A percentile compares a stretch with the other conserved stretches of the same genome.
phyloP scores from a whole-genome alignment of 148 eudicot species.

The Camellia sinensis region DNA sequence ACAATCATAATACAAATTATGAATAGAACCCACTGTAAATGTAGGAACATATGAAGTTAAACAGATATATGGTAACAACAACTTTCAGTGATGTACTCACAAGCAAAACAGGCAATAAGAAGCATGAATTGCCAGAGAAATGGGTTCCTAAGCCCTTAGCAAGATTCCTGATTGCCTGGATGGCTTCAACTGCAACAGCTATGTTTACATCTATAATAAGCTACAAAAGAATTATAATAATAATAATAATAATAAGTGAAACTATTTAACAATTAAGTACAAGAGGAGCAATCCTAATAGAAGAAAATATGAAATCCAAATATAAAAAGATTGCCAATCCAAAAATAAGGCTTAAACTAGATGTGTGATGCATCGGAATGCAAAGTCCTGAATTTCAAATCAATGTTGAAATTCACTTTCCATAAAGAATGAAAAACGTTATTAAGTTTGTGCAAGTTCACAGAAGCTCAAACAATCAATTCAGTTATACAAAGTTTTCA shows the following conservation, averaged over 20 bases:
- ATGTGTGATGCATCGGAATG: neutral
- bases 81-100: constrained; percentile 37
- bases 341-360: neutral
- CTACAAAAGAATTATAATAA: constrained; percentile 50
- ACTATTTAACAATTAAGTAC: neutral
- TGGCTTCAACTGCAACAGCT: constrained; percentile 93
- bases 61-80: neutral
- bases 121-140: constrained; percentile 84
- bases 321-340: neutral
- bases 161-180: constrained; percentile 97
- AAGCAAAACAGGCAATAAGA: constrained; percentile 83
- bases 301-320: neutral
- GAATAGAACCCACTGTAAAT: neutral
- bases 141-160: constrained; percentile 83
- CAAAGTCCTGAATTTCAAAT: neutral
- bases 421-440: no score
- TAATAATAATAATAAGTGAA: neutral
- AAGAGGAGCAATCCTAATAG: no score
- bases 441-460: constrained; percentile 2
- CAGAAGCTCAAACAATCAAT: neutral
- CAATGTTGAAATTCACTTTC: no score
- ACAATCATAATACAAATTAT: neutral
- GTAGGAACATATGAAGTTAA: neutral
- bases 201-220: constrained; percentile 90
- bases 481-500: neutral